Percentiles rank a stretch among this genome's conserved stretches.
These are phyloP conservation scores for Haplosporangium sp. DNA, from an alignment of 371 early-diverging fungal genomes.

Conservation along the genomic window DNA sequence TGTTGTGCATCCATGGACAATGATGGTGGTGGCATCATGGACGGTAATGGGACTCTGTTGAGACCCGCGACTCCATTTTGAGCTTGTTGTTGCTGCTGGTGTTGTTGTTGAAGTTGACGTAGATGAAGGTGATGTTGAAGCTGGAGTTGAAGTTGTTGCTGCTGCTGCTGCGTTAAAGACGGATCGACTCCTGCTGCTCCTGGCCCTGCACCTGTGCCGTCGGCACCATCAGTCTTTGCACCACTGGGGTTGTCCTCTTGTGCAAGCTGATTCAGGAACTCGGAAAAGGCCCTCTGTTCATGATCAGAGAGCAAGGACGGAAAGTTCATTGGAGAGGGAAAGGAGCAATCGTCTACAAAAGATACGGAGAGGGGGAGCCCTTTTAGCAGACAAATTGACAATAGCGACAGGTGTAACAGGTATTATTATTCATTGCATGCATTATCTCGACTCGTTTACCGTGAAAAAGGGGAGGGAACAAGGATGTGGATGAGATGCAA, in stretches of 20 bases:
- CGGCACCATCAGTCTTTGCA: constrained; percentile 14
- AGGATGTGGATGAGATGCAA: no score
- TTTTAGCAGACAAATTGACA: neutral
- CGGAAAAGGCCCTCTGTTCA: constrained; percentile 48
- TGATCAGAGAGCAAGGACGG: constrained; percentile 47
- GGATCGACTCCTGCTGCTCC: constrained; percentile 21
- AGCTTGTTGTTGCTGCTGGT: constrained; percentile 38
- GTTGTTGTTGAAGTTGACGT: constrained; percentile 49
- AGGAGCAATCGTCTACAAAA: neutral
- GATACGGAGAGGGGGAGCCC: neutral
- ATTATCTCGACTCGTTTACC: no score
- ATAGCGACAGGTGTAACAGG: neutral
- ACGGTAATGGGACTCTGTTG: constrained; percentile 5
- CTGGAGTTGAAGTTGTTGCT: constrained; percentile 47
- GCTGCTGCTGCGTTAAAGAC: constrained; percentile 43
- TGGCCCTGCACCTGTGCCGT: constrained; percentile 1
- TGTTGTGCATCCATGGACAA: constrained; percentile 15
- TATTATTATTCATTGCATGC: neutral
- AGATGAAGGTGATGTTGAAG: constrained; percentile 56
- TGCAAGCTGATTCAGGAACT: constrained; percentile 44
- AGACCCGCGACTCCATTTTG: constrained; percentile 3
- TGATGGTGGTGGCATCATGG: neutral
- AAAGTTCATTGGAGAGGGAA: constrained; percentile 21
- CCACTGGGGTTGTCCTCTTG: constrained; percentile 31
- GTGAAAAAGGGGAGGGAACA: no score